Conservation (phyloP, 2,329 filamentous ascomycete genomes). For the Lachnellula occidentalis region DNA sequence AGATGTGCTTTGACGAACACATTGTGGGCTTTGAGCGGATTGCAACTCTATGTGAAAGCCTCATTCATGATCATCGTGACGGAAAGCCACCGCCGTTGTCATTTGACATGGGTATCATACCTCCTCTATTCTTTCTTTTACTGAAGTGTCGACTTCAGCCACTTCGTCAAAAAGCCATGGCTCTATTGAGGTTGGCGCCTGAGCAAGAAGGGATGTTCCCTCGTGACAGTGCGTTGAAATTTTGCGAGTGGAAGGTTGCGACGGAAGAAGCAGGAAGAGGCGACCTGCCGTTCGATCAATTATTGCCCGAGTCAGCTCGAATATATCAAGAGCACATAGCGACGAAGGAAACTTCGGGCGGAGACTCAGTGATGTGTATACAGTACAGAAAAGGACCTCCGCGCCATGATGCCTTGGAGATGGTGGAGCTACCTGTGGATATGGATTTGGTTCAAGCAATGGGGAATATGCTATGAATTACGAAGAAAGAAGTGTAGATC, state of each 20-base stretch:
- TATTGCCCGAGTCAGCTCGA: conserved; percentile 10
- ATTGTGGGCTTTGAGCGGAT: conserved; percentile 31
- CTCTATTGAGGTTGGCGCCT: conserved; percentile 10
- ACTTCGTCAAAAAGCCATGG: conserved; percentile 7
- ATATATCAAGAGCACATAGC: conserved; percentile 7
- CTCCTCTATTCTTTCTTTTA: conserved; percentile 9
- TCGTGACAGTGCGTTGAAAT: conserved; percentile 24
- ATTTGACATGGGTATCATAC: conserved; percentile 16
- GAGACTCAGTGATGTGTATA: background rate
- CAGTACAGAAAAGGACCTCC: background rate
- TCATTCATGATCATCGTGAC: conserved; percentile 9
- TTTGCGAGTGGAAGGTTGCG: conserved; percentile 34
- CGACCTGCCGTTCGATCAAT: background rate
- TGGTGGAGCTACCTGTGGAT: background rate
- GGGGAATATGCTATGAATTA: background rate
- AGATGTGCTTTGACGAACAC: conserved; percentile 35
- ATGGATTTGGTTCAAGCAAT: background rate
- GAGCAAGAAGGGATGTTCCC: conserved; percentile 15
- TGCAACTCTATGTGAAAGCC: conserved; percentile 17
- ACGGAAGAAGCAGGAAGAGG: conserved; percentile 31
- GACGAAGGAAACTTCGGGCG: background rate
- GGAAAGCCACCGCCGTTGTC: conserved; percentile 5
- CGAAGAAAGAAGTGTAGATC: background rate
- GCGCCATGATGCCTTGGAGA: background rate
- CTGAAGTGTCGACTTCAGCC: conserved; percentile 11